Evolutionary conservation across 495 filamentous ascomycete species (phyloP).

Genomic region (Tricharina praecox): DNA sequence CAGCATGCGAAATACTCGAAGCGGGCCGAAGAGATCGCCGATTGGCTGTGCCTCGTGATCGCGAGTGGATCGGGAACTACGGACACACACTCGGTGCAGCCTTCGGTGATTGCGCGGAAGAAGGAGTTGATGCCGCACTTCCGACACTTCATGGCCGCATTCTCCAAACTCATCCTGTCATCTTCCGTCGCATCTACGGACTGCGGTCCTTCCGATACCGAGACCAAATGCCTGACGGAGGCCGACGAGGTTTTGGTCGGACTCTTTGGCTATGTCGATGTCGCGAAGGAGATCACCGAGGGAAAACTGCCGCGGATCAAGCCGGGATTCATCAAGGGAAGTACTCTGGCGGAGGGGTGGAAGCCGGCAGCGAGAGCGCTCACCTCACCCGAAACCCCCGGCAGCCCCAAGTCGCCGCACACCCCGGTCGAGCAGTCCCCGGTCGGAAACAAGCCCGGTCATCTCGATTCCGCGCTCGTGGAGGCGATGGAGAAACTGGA

Average conservation of each 20-base stretch:
- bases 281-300: constrained; percentile 77
- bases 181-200: constrained; percentile 96
- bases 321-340: constrained; percentile 79
- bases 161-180: constrained; percentile 92
- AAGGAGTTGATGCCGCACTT: constrained; percentile 94
- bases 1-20: constrained; percentile 80
- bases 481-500: constrained; percentile 73
- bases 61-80: constrained; percentile 91
- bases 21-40: constrained; percentile 89
- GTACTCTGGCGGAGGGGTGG: constrained; percentile 72
- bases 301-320: constrained; percentile 76
- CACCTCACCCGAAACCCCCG: constrained; percentile 4
- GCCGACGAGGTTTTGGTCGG: constrained; percentile 87
- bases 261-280: constrained; percentile 88
- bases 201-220: constrained; percentile 57
- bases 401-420: constrained; percentile 3
- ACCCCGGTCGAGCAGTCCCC: constrained; percentile 26
- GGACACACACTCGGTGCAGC: constrained; percentile 95
- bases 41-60: constrained; percentile 82
- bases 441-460: constrained; percentile 17
- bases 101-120: constrained; percentile 97
- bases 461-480: constrained; percentile 55
- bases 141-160: constrained; percentile 97
- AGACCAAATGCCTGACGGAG: constrained; percentile 91
- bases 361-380: constrained; percentile 29